Conservation (phyloP, 805 yeast genomes). For the Starmerella khaoyaiensis region DNA sequence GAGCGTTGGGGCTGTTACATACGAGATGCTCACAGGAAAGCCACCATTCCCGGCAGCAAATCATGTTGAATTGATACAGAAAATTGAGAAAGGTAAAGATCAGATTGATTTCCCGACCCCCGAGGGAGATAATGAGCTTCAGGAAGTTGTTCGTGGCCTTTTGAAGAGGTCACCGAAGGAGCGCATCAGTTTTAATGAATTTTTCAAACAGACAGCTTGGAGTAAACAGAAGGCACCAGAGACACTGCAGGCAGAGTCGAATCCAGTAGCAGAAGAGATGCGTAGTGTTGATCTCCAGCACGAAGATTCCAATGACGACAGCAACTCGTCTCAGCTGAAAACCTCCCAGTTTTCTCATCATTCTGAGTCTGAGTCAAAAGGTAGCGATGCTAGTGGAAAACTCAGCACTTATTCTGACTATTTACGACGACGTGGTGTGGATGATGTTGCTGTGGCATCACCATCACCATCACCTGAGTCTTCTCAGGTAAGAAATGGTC, state of each 20-base stretch:
- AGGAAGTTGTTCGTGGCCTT: conserved; percentile 57
- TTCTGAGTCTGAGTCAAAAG: conserved; percentile 21
- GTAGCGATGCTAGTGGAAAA: not conserved
- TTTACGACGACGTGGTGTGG: conserved; percentile 8
- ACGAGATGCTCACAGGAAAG: conserved; percentile 91
- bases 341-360: not conserved
- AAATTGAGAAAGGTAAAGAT: conserved; percentile 73
- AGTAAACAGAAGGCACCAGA: not conserved
- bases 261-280: not conserved
- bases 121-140: conserved; percentile 49
- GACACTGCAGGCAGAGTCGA: not conserved
- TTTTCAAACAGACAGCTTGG: conserved; percentile 40
- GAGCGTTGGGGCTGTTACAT: conserved; percentile 95
- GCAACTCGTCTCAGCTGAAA: too few species aligned
- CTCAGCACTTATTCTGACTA: conserved; percentile 5
- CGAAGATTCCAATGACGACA: not conserved
- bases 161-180: conserved; percentile 76
- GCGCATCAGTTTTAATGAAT: conserved; percentile 78
- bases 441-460: conserved; percentile 13
- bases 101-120: conserved; percentile 59
- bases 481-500: conserved; percentile 1
- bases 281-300: not conserved
- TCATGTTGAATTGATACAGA: conserved; percentile 77
- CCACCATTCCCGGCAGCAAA: conserved; percentile 93
- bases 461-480: conserved; percentile 27